phyloP scores from a whole-genome alignment of 2,329 filamentous ascomycete genomes.

The Fusarium paranaense region DNA sequence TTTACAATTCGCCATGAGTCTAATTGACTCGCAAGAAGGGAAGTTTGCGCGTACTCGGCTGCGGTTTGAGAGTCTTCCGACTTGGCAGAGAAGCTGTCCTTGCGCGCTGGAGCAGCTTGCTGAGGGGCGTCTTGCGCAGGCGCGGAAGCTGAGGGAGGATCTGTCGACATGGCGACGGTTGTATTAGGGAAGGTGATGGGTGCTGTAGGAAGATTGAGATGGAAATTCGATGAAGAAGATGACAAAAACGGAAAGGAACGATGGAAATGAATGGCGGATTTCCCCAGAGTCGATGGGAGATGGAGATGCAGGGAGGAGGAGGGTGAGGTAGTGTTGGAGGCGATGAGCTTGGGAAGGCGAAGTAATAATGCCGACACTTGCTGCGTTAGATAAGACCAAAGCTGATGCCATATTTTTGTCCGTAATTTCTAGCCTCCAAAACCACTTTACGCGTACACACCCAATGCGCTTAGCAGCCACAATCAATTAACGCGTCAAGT shows the following conservation, averaged over 20 bases:
- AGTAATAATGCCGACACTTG: conserved; percentile 29
- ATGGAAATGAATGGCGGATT: background rate
- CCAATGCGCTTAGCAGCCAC: conserved; percentile 46
- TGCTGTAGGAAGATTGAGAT: background rate
- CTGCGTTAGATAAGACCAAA: rapidly evolving
- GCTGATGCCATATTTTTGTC: conserved; percentile 10
- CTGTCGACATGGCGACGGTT: conserved; percentile 52
- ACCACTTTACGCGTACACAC: conserved; percentile 53
- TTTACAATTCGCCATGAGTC: background rate
- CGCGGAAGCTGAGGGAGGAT: conserved; percentile 48
- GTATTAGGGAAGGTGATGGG: background rate
- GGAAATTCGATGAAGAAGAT: background rate
- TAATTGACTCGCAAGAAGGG: rapidly evolving
- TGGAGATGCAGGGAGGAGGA: conserved; percentile 15
- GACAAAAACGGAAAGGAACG: background rate
- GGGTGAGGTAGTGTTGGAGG: background rate
- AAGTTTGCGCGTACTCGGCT: conserved; percentile 66
- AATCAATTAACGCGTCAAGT: conserved; percentile 58
- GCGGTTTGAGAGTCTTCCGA: conserved; percentile 78
- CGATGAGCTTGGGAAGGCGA: background rate
- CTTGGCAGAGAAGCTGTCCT: conserved; percentile 69
- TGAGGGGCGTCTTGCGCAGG: conserved; percentile 38
- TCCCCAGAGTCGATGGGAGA: conserved; percentile 15
- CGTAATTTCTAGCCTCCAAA: background rate
- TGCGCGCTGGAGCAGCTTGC: conserved; percentile 53